A percentile compares a stretch with the other conserved stretches of the same genome.
These are phyloP conservation scores for Arthrobotrys conoides DNA, from an alignment of 2,329 filamentous ascomycete species.

Conservation along the genomic window DNA sequence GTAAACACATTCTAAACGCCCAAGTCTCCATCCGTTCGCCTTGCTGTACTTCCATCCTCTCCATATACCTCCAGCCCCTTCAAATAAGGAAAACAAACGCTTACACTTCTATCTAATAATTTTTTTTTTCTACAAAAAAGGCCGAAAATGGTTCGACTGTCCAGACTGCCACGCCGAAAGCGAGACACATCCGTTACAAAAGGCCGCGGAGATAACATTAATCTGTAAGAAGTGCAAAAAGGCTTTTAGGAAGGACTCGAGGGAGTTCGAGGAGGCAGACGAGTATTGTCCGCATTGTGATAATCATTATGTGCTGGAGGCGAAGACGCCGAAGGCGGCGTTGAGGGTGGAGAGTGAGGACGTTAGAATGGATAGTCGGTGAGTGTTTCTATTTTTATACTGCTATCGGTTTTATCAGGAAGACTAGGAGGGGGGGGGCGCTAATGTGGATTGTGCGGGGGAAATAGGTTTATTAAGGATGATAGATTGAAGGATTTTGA, in stretches of 20 bases:
- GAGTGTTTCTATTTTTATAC: conserved; percentile 55
- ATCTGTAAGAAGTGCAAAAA: conserved; percentile 99
- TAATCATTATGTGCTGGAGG: conserved; percentile 97
- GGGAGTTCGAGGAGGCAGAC: conserved; percentile 93
- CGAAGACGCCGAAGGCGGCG: conserved; percentile 83
- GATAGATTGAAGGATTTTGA: conserved; percentile 78
- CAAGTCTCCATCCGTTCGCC: conserved; percentile 96
- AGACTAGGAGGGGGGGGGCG: background rate
- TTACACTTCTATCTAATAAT: background rate
- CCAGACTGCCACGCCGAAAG: conserved; percentile 91
- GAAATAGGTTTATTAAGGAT: conserved; percentile 85
- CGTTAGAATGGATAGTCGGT: conserved; percentile 82
- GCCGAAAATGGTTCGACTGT: conserved; percentile 98
- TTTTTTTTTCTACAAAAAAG: conserved; percentile 65
- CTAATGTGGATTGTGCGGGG: conserved; percentile 10
- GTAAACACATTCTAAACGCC: conserved; percentile 98
- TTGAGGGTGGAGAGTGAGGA: conserved; percentile 93
- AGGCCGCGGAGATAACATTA: conserved; percentile 90
- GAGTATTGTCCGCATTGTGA: conserved; percentile 99
- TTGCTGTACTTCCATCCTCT: conserved; percentile 79
- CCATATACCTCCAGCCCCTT: conserved; percentile 17
- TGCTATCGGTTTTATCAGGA: background rate
- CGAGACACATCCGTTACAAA: conserved; percentile 81
- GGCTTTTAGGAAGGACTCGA: conserved; percentile 93
- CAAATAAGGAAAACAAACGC: background rate